Percentiles rank a stretch among this genome's conserved stretches.
Evolutionary conservation across 371 early-diverging fungal genomes (phyloP).

Genomic region (Phascolomyces articulosus): DNA sequence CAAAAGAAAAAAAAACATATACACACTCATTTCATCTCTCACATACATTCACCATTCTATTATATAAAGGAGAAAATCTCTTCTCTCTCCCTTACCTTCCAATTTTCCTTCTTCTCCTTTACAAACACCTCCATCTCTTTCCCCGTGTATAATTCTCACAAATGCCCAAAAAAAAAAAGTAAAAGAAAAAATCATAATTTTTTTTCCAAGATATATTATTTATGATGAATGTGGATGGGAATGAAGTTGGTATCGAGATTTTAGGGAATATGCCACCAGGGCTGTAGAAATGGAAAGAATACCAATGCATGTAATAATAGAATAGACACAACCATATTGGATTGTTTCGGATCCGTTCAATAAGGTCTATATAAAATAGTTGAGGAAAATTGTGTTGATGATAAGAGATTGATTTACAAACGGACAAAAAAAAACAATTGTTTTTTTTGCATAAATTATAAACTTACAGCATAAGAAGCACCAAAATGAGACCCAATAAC

Average conservation of each 20-base stretch:
- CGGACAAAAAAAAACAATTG: too few relatives aligned
- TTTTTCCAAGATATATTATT: background rate
- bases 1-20: too few relatives aligned
- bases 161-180: background rate
- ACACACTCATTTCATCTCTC: background rate
- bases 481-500: constrained; percentile 61
- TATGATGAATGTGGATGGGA: constrained; percentile 6
- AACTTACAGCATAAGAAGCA: constrained; percentile 60
- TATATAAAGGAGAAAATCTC: too few relatives aligned
- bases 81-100: too few relatives aligned
- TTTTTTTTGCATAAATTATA: background rate
- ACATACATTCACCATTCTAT: too few relatives aligned
- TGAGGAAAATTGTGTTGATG: too few relatives aligned
- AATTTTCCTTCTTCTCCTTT: too few relatives aligned
- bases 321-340: constrained; percentile 53
- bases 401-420: too few relatives aligned
- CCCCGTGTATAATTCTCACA: too few relatives aligned
- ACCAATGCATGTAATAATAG: constrained; percentile 43
- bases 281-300: constrained; percentile 43
- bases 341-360: constrained; percentile 49
- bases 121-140: too few relatives aligned
- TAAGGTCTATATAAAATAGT: constrained; percentile 35
- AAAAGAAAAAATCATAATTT: background rate
- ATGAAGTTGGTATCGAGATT: constrained; percentile 24
- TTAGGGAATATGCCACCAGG: constrained; percentile 32